Conservation (phyloP, 768 basidiomycete genomes). For the Calvatia gigantea region DNA sequence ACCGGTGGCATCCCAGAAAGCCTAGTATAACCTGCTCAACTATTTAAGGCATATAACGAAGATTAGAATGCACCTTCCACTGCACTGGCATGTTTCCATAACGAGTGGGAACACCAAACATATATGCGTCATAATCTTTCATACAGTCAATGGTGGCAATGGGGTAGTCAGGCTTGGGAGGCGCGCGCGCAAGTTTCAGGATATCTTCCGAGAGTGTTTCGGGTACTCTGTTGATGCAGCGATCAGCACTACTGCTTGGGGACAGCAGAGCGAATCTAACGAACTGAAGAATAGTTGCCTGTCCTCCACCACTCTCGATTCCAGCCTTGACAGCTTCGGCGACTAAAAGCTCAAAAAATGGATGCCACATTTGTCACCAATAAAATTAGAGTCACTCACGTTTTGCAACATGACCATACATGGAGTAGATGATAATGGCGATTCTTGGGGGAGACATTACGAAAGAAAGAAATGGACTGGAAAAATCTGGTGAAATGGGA, state of each 20-base stretch:
- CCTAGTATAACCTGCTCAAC: constrained; percentile 26
- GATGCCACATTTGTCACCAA: background rate
- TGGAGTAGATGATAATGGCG: constrained; percentile 70
- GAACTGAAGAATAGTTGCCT: constrained; percentile 52
- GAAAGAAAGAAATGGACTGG: background rate
- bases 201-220: constrained; percentile 77
- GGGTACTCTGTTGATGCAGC: constrained; percentile 45
- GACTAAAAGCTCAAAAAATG: constrained; percentile 36
- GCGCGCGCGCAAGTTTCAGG: constrained; percentile 65
- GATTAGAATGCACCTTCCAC: constrained; percentile 51
- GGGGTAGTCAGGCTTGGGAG: constrained; percentile 70
- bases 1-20: constrained; percentile 80
- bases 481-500: no score
- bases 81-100: constrained; percentile 81
- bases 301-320: constrained; percentile 45
- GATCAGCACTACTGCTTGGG: background rate
- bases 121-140: constrained; percentile 60
- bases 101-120: constrained; percentile 78
- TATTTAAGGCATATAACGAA: background rate
- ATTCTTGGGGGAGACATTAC: constrained; percentile 49
- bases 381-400: constrained; percentile 34
- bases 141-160: constrained; percentile 54
- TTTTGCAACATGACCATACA: constrained; percentile 72
- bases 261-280: constrained; percentile 19
- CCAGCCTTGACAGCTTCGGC: constrained; percentile 53